Conservation (phyloP, 257 asterid species). For the Cynanchum wilfordii region DNA sequence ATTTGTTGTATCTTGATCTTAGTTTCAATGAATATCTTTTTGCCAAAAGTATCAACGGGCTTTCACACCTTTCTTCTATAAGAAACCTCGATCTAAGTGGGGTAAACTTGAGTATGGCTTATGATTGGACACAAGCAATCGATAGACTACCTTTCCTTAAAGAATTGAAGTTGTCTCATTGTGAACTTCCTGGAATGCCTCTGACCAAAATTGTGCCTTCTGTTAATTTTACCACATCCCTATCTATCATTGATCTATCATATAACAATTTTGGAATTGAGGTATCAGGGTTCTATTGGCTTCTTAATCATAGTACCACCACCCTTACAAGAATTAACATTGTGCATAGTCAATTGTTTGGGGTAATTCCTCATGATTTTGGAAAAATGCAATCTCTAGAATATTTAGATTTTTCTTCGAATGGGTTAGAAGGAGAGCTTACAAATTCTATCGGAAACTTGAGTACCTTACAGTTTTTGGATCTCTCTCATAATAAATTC, state of each 20-base stretch:
- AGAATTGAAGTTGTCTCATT: not conserved
- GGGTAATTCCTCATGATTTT: not conserved
- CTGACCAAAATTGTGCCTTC: not conserved
- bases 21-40: too few relatives aligned
- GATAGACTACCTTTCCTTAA: not conserved
- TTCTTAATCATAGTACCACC: constrained; percentile 2
- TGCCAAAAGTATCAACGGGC: constrained; percentile 5
- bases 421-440: not conserved
- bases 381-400: constrained; percentile 2
- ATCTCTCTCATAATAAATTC: not conserved
- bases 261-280: constrained; percentile 1
- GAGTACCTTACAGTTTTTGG: not conserved
- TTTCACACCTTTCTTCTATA: constrained; percentile 22
- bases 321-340: constrained; percentile 8
- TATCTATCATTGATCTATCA: not conserved
- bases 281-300: constrained; percentile 14
- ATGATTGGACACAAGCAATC: not conserved
- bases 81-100: not conserved
- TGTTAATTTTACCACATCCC: not conserved
- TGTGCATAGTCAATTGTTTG: constrained; percentile 14
- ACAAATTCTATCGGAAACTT: constrained; percentile 1
- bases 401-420: constrained; percentile 4
- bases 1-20: too few relatives aligned
- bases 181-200: not conserved
- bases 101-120: not conserved